Evolutionary conservation across 768 basidiomycete genomes (phyloP).

Genomic region (Cubamyces lactineus): DNA sequence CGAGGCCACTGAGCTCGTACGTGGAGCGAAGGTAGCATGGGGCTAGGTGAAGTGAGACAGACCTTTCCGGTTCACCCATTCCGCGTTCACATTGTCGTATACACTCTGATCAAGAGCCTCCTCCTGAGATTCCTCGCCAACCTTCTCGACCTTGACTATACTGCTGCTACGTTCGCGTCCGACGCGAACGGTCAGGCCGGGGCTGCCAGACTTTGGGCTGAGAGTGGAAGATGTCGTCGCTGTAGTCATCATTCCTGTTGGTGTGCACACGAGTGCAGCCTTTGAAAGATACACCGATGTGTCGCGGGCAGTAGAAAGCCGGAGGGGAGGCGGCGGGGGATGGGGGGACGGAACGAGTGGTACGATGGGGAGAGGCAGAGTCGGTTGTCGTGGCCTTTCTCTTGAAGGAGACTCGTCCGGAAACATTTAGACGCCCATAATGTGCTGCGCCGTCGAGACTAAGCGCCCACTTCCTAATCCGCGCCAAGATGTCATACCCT

Average conservation of each 20-base stretch:
- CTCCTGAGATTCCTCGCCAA: constrained; percentile 71
- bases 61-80: constrained; percentile 97
- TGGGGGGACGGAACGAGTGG: background rate
- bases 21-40: background rate
- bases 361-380: constrained; percentile 7
- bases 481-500: constrained; percentile 16
- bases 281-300: background rate
- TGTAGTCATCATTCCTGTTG: constrained; percentile 13
- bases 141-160: constrained; percentile 84
- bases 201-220: constrained; percentile 20
- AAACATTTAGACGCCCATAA: constrained; percentile 17
- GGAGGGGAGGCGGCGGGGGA: background rate
- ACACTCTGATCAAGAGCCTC: constrained; percentile 79
- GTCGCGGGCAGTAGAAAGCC: background rate
- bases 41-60: constrained; percentile 16
- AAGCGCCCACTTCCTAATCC: constrained; percentile 8
- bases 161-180: constrained; percentile 53
- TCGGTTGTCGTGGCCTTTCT: constrained; percentile 25
- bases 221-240: constrained; percentile 15
- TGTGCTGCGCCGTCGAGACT: constrained; percentile 1
- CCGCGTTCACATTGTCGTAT: constrained; percentile 84
- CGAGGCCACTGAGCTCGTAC: background rate
- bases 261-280: background rate
- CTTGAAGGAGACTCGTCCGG: constrained; percentile 6
- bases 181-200: constrained; percentile 27